phyloP scores from a whole-genome alignment of 2,329 filamentous ascomycete genomes.

The Penicillium sp. region DNA sequence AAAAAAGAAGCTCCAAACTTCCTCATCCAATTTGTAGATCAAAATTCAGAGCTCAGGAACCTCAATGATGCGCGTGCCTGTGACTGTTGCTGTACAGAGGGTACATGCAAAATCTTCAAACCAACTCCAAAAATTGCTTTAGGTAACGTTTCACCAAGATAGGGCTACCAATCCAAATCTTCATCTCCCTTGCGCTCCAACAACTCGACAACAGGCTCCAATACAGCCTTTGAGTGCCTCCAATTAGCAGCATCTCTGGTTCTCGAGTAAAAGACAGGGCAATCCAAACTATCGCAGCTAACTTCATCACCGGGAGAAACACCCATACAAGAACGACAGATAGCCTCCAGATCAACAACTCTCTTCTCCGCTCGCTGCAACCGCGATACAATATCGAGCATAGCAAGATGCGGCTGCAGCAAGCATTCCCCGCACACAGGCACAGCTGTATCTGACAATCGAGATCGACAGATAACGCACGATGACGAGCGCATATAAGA shows the following conservation, averaged over 20 bases:
- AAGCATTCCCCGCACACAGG: conserved; percentile 44
- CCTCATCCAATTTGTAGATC: not conserved
- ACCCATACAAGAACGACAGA: conserved; percentile 80
- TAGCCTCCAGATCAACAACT: conserved; percentile 61
- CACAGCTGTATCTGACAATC: conserved; percentile 49
- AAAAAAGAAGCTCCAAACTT: too few species aligned
- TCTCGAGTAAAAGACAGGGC: conserved; percentile 77
- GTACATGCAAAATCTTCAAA: conserved; percentile 12
- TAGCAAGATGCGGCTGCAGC: conserved; percentile 51
- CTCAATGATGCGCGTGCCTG: not conserved
- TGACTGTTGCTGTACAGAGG: not conserved
- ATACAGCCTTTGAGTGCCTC: conserved; percentile 36
- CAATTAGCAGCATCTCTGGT: conserved; percentile 39
- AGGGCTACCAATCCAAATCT: conserved; percentile 38
- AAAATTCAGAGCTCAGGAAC: not conserved
- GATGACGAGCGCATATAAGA: conserved; percentile 81
- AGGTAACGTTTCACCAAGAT: not conserved
- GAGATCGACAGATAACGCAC: conserved; percentile 72
- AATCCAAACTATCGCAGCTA: conserved; percentile 86
- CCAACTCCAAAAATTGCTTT: not conserved
- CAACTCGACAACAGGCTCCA: conserved; percentile 39
- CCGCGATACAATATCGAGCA: conserved; percentile 63
- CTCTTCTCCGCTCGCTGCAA: conserved; percentile 64
- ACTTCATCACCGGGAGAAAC: conserved; percentile 72
- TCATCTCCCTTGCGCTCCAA: conserved; percentile 37